phyloP scores from a whole-genome alignment of 306 rosid species.

The Albizia julibrissin region DNA sequence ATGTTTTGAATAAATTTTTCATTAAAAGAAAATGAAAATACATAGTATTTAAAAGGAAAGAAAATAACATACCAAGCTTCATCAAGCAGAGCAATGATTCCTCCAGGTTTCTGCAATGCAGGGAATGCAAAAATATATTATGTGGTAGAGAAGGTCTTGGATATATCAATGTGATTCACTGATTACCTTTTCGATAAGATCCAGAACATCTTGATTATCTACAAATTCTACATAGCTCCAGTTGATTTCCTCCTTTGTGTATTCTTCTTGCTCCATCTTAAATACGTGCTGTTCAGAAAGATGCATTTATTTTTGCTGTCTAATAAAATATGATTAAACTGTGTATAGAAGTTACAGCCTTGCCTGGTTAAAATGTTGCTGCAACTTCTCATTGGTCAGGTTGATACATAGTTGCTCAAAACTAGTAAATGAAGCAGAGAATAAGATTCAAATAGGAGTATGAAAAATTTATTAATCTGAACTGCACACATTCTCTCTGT shows the following conservation, averaged over 20 bases:
- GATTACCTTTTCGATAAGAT: conserved; percentile 86
- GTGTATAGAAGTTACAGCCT: conserved; percentile 35
- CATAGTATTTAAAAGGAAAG: conserved; percentile 23
- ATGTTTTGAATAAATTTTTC: neutral
- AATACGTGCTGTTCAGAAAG: conserved; percentile 74
- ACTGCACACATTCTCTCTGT: neutral
- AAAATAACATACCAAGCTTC: conserved; percentile 79
- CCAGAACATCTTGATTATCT: conserved; percentile 88
- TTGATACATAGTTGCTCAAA: conserved; percentile 93
- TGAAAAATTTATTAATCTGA: conserved; percentile 17
- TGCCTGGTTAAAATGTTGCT: conserved; percentile 92
- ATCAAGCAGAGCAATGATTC: conserved; percentile 89
- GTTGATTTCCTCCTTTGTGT: conserved; percentile 79
- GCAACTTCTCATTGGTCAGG: conserved; percentile 87
- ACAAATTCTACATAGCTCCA: conserved; percentile 94
- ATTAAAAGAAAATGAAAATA: neutral
- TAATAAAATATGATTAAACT: neutral
- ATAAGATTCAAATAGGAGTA: conserved; percentile 22
- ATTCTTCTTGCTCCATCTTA: conserved; percentile 98
- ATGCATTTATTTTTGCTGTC: conserved; percentile 6
- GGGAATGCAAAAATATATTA: conserved; percentile 16
- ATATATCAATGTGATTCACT: conserved; percentile 8
- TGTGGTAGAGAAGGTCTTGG: conserved; percentile 18
- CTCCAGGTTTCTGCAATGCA: conserved; percentile 87
- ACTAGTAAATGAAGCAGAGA: conserved; percentile 43